A percentile compares a stretch with the other conserved stretches of the same genome.
Evolutionary conservation across 2,329 filamentous ascomycete species (phyloP).

Genomic region (Fusarium odoratissimum): DNA sequence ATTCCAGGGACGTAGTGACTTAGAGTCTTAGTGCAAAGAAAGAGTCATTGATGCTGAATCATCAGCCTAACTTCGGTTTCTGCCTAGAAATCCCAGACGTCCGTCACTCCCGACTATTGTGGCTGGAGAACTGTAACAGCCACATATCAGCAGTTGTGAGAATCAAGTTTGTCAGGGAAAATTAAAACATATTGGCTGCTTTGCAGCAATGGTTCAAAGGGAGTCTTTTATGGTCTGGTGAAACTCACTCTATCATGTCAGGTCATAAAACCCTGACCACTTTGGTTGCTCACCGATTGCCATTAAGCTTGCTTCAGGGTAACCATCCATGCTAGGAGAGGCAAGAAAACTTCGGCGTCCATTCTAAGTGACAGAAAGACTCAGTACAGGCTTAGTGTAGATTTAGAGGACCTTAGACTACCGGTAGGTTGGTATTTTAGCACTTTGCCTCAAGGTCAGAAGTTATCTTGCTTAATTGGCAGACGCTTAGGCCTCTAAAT

Average conservation of each 20-base stretch:
- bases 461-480: no score
- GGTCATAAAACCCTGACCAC: background rate
- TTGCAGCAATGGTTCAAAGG: background rate
- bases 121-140: background rate
- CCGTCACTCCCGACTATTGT: background rate
- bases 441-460: no score
- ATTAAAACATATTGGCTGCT: background rate
- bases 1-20: background rate
- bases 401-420: background rate
- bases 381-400: background rate
- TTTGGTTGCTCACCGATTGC: background rate
- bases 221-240: background rate
- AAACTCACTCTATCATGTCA: background rate
- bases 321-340: background rate
- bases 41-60: slow-evolving; percentile 20
- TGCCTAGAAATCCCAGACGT: slow-evolving; percentile 1
- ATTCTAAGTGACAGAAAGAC: background rate
- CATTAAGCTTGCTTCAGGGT: background rate
- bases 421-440: no score
- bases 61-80: background rate
- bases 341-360: background rate
- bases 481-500: no score
- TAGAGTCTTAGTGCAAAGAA: slow-evolving; percentile 20
- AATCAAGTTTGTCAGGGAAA: background rate
- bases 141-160: background rate